Percentiles rank a stretch among this genome's conserved stretches.
Evolutionary conservation across 257 asterid genomes (phyloP).

Genomic region (Salvia rosmarinus): DNA sequence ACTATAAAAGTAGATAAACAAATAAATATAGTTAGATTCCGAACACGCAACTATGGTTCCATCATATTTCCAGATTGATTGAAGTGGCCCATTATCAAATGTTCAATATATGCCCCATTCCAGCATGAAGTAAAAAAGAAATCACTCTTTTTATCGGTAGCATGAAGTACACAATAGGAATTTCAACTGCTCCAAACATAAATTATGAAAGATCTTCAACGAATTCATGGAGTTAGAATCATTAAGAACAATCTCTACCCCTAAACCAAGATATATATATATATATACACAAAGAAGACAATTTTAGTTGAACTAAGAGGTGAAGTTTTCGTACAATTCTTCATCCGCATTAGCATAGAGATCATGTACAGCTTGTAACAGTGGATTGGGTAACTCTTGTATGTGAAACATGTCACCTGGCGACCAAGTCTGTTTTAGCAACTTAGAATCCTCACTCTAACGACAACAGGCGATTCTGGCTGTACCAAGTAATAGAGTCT

Average conservation of each 20-base stretch:
- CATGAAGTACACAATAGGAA: constrained; percentile 10
- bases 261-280: constrained; percentile 6
- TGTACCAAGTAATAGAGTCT: constrained; percentile 13
- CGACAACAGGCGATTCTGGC: constrained; percentile 19
- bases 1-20: too few species aligned
- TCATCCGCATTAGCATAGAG: constrained; percentile 22
- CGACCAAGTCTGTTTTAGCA: not conserved
- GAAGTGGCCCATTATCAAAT: too few species aligned
- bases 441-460: constrained; percentile 18
- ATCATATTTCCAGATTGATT: too few species aligned
- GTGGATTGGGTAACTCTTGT: not conserved
- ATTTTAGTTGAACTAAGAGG: constrained; percentile 8
- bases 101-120: too few species aligned
- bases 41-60: too few species aligned
- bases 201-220: not conserved
- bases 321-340: constrained; percentile 10
- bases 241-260: constrained; percentile 19
- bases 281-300: not conserved
- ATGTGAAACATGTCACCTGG: constrained; percentile 2
- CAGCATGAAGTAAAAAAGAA: too few species aligned
- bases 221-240: constrained; percentile 16
- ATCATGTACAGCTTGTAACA: not conserved
- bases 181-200: constrained; percentile 22
- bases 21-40: too few species aligned
- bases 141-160: too few species aligned